Base-by-base conservation (phyloP, 1,284 basidiomycete genomes). In the Filobasidium uniguttulatum region DNA sequence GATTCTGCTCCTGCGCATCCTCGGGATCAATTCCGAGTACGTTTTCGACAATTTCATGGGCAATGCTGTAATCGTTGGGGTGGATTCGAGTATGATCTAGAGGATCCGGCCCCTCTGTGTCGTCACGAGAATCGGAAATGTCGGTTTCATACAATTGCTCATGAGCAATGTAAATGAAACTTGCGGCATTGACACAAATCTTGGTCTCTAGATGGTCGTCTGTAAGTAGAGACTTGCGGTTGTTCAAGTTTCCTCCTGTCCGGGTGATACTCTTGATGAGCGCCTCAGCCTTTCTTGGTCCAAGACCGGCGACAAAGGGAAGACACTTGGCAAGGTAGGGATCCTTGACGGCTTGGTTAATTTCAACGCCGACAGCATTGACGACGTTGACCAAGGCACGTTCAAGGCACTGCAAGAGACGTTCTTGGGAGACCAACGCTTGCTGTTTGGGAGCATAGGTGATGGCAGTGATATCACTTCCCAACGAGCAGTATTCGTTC, bases 1-100 rank as follows among this genome's bases (percentile, higher is more conserved):
- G 84, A 63, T 90, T 85, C 58, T 87, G 81, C 58, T 86, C 86
- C 55, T 85, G 83, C 29, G 36, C 44, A 67, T 97, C 91, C 64
- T 96, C 91, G 62, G 91, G 88, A 60, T 96, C 91, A 29, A 89
- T 77, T 62, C 96, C 93, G 22, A 97, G 77, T 6, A 93, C 89
- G 67, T 97, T 93, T 10, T 88, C 87, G 30, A 94, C 93, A 89
- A 99, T 97, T 73, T 98, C 97, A 40, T 89, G 82, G 1, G 94
- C 93, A 49, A 97, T 77, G 61, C 96, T 89, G 66, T 98, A 99
- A 70, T 98, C 93, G 67, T 96, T 90, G 1, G 89, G 89, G 66
- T 99, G 94, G 55, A 99, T 89, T 14, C 94, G 84, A 20, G 93
- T 98, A 62, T 83, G 81, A 65, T 99, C 94, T 40, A 99, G 74